Conservation (phyloP, 2,329 filamentous ascomycete genomes). For the Onygenales sp. region DNA sequence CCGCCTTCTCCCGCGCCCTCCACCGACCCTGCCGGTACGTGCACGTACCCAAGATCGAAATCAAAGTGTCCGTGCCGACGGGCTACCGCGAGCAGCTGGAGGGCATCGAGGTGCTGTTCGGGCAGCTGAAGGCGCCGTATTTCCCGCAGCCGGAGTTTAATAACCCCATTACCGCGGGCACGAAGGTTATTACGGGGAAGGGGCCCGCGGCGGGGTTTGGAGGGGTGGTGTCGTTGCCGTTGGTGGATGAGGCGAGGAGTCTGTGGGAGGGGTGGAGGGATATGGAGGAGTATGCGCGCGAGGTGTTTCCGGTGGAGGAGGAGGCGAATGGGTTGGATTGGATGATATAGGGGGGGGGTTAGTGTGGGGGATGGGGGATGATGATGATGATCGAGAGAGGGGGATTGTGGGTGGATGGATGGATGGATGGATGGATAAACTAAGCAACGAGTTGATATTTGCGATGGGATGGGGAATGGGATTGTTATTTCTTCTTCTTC, state of each 20-base stretch:
- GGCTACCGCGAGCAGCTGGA: conserved; percentile 86
- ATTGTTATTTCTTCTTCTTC: too few relatives aligned
- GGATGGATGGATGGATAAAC: too few relatives aligned
- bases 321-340: conserved; percentile 86
- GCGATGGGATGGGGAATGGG: too few relatives aligned
- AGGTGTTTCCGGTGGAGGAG: conserved; percentile 91
- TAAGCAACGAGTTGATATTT: too few relatives aligned
- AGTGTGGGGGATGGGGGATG: too few relatives aligned
- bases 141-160: conserved; percentile 51
- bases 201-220: conserved; percentile 41
- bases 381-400: too few relatives aligned
- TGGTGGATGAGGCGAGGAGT: conserved; percentile 65
- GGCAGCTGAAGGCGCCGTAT: conserved; percentile 50
- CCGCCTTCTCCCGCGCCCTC: conserved; percentile 68
- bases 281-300: conserved; percentile 86
- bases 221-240: conserved; percentile 52
- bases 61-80: conserved; percentile 74
- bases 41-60: conserved; percentile 61
- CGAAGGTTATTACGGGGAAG: conserved; percentile 25
- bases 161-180: conserved; percentile 20
- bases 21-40: conserved; percentile 70
- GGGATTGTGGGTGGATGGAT: too few relatives aligned
- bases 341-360: conserved; percentile 60
- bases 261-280: conserved; percentile 88
- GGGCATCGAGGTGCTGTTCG: conserved; percentile 50